phyloP scores from a whole-genome alignment of 768 basidiomycete species.

The Cystobasidium tubakii region DNA sequence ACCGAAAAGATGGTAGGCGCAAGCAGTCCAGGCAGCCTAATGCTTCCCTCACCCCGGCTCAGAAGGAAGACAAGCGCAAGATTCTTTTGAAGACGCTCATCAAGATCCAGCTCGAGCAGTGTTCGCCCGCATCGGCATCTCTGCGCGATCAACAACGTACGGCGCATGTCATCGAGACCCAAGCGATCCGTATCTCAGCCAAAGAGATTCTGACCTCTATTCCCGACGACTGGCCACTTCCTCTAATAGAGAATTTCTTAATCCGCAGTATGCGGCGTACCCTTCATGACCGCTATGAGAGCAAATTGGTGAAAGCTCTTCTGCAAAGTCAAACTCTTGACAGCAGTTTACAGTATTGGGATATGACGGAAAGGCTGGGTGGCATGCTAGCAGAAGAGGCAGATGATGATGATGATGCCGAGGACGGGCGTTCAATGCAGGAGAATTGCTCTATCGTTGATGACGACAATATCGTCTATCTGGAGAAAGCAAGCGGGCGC shows the following conservation, averaged over 20 bases:
- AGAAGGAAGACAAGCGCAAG: background rate
- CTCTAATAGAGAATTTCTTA: conserved; percentile 68
- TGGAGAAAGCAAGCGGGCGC: background rate
- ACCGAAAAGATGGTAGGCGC: conserved; percentile 23
- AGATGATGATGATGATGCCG: background rate
- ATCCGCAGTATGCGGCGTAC: conserved; percentile 69
- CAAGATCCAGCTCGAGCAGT: conserved; percentile 30
- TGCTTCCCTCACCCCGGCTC: background rate
- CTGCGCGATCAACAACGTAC: conserved; percentile 6
- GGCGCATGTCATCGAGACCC: conserved; percentile 25
- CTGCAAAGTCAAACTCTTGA: conserved; percentile 73
- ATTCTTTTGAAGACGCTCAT: conserved; percentile 27
- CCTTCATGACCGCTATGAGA: conserved; percentile 65
- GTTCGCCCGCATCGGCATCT: background rate
- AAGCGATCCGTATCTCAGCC: conserved; percentile 18
- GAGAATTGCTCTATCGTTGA: background rate
- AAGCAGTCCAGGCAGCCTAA: background rate
- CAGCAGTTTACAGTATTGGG: conserved; percentile 48
- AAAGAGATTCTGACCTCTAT: conserved; percentile 53
- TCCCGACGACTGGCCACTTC: conserved; percentile 70
- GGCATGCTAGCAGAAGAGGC: conserved; percentile 23
- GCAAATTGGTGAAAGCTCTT: conserved; percentile 69
- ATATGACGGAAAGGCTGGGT: conserved; percentile 9
- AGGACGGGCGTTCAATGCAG: no score
- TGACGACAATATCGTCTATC: conserved; percentile 11